These are phyloP conservation scores for Proliferodiscus dingleyae DNA, from an alignment of 2,329 filamentous ascomycete species.

Conservation along the genomic window DNA sequence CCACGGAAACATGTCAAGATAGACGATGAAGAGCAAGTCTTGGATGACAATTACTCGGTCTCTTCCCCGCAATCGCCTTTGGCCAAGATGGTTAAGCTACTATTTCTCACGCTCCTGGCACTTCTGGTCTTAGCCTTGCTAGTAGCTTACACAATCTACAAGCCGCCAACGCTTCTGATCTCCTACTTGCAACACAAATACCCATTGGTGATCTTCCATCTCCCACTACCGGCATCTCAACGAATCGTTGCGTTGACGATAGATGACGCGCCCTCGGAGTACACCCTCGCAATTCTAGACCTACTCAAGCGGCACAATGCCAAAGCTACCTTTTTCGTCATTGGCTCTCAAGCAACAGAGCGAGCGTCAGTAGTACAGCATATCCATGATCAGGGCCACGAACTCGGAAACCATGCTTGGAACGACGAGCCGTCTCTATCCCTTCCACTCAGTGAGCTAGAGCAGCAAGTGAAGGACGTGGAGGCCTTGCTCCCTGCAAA, in stretches of 20 bases:
- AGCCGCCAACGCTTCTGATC: constrained; percentile 69
- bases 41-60: background rate
- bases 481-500: constrained; percentile 46
- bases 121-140: constrained; percentile 18
- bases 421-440: constrained; percentile 70
- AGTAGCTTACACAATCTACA: constrained; percentile 69
- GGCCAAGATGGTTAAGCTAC: constrained; percentile 10
- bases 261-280: constrained; percentile 74
- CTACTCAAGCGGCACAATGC: constrained; percentile 62
- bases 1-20: constrained; percentile 28
- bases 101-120: constrained; percentile 19
- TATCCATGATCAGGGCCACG: constrained; percentile 58
- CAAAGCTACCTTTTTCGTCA: constrained; percentile 82
- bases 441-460: constrained; percentile 55
- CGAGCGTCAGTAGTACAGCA: constrained; percentile 50
- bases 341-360: constrained; percentile 67
- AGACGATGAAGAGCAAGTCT: constrained; percentile 27
- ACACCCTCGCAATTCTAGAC: constrained; percentile 66
- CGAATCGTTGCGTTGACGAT: constrained; percentile 78
- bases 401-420: constrained; percentile 87
- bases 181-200: constrained; percentile 64
- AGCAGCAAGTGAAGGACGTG: constrained; percentile 59
- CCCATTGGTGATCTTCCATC: constrained; percentile 76
- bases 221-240: constrained; percentile 47
- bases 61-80: background rate